A percentile compares a stretch with the other conserved stretches of the same genome.
Conservation (phyloP, 176 grass and related monocot genomes). For the Avena insularis region DNA sequence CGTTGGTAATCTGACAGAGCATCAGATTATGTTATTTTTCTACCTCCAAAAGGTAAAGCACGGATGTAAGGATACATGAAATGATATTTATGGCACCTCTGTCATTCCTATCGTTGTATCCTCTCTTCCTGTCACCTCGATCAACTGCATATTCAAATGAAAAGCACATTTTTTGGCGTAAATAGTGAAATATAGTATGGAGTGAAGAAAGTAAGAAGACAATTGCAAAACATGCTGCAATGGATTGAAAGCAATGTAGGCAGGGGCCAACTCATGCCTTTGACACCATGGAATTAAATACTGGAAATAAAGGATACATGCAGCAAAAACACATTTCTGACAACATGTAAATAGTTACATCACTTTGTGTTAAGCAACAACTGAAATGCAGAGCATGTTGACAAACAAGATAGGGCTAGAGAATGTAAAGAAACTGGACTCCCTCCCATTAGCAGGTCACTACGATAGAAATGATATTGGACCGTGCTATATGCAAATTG, state of each 20-base stretch:
- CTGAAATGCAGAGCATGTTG: background rate
- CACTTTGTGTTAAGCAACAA: background rate
- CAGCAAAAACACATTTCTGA: background rate
- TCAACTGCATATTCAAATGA: conserved; percentile 65
- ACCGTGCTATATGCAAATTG: background rate
- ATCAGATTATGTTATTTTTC: conserved; percentile 9
- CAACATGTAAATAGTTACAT: background rate
- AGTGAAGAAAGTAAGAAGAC: background rate
- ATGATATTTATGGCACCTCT: conserved; percentile 53
- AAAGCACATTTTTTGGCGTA: conserved; percentile 23
- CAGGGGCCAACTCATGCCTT: background rate
- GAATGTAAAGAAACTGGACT: conserved; percentile 19
- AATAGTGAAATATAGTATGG: background rate
- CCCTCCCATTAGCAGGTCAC: background rate
- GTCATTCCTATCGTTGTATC: conserved; percentile 70
- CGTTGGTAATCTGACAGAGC: conserved; percentile 68
- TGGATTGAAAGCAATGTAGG: conserved; percentile 1
- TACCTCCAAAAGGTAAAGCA: background rate
- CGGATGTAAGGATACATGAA: background rate
- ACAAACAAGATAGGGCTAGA: background rate
- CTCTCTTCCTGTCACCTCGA: conserved; percentile 68
- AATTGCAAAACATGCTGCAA: background rate
- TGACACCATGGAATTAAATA: conserved; percentile 15
- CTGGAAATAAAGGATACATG: background rate
- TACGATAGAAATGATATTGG: conserved; percentile 1